These are phyloP conservation scores for Amanita subjunquillea DNA, from an alignment of 768 basidiomycete species.

Conservation along the genomic window DNA sequence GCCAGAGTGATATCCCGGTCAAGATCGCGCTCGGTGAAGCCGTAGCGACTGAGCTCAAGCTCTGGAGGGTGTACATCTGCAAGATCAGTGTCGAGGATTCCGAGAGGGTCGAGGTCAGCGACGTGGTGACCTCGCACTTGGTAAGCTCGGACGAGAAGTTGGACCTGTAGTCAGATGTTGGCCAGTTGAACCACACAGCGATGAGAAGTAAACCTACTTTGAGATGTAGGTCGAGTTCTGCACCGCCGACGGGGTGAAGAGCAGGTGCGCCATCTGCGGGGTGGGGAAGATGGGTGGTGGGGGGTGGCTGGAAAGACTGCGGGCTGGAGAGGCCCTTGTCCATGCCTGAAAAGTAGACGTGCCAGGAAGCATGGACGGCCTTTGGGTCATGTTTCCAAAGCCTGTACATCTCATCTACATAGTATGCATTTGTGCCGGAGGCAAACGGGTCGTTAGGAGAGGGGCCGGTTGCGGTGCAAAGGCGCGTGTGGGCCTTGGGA, in stretches of 20 bases:
- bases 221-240: slow-evolving; percentile 85
- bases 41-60: slow-evolving; percentile 88
- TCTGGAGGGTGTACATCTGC: slow-evolving; percentile 74
- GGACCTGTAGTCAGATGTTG: slow-evolving; percentile 46
- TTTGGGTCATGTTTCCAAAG: slow-evolving; percentile 85
- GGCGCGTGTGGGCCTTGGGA: slow-evolving; percentile 16
- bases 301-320: slow-evolving; percentile 82
- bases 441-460: slow-evolving; percentile 83
- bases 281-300: slow-evolving; percentile 48
- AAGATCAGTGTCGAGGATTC: slow-evolving; percentile 85
- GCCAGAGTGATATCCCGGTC: slow-evolving; percentile 92
- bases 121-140: slow-evolving; percentile 98
- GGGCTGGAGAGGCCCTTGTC: slow-evolving; percentile 75
- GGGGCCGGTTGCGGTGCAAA: slow-evolving; percentile 42
- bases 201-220: slow-evolving; percentile 45
- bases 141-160: slow-evolving; percentile 96
- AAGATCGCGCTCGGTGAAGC: slow-evolving; percentile 89
- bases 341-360: slow-evolving; percentile 87
- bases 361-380: slow-evolving; percentile 92
- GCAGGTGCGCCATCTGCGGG: slow-evolving; percentile 77
- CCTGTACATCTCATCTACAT: slow-evolving; percentile 94
- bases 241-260: slow-evolving; percentile 56
- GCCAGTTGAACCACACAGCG: neutral
- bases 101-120: slow-evolving; percentile 92
- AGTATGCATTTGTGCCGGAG: slow-evolving; percentile 91